Base-by-base conservation (phyloP, 306 rosid species). In the Pyrus bretschneideri region DNA sequence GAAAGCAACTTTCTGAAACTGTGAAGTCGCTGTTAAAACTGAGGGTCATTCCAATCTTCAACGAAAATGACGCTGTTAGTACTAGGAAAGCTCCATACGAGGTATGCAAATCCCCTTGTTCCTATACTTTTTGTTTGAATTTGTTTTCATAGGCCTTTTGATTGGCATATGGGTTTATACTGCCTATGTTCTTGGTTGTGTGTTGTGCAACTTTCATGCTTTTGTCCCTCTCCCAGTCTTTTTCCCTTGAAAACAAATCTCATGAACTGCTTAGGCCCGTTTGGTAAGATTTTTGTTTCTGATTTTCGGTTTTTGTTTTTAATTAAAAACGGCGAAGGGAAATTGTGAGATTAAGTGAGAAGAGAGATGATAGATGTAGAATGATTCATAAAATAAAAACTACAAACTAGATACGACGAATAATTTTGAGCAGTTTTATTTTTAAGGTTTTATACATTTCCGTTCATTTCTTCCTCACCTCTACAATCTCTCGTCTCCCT, bases 31-130 rank as follows among this genome's bases (percentile, higher is more conserved):
- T 93, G 76, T 79, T 93, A 70, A 71, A 69, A 42, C 73, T 88
- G 80, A 88, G 91, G 86, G 96, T 87, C 54, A 87, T 93, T 76
- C 98, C 98, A 49, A 87, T 93, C 75, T 93, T 93, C 90, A 93
- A 91, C 59, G 97, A 93, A 80, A 93, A 93, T 76, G 98, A 93
- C 80, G 98, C 98, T 45, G 96, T 93, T 59, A 93, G 98, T 70
- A 88, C 96, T 49, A 89, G 97, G 85, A 89, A 89, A 73, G 95
- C 93, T 57, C 96, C 98, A 13, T 88, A 88, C 62, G 87, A 88
- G 92, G 98, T 89, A 81, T 84, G 75, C 69, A 71, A 52, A 51
- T 85, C 68, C 29, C 49, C 18, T 31, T 17, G 21, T 25, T 71
- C 55, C 45, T 45, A 4, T 61, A 61, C 59, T 42, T 29, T 73